phyloP scores from a whole-genome alignment of 78 protist genomes.

The Dictyostelium firmibasis region DNA sequence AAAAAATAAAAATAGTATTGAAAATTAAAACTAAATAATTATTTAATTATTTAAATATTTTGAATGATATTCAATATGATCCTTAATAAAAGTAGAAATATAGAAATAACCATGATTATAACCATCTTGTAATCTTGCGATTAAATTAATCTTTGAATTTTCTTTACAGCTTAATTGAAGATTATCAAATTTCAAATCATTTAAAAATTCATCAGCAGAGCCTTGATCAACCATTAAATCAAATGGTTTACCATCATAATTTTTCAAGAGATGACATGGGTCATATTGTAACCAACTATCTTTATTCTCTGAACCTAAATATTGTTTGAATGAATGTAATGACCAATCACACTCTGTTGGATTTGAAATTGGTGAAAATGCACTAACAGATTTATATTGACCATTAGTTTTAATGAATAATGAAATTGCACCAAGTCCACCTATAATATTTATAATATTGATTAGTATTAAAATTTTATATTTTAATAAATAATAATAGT shows the following conservation, averaged over 20 bases:
- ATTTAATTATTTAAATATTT: constrained; percentile 40
- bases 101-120: constrained; percentile 95
- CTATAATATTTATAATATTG: constrained; percentile 79
- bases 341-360: constrained; percentile 88
- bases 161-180: neutral
- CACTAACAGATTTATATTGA: constrained; percentile 86
- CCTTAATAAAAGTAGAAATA: constrained; percentile 87
- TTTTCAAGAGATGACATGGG: constrained; percentile 44
- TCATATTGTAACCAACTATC: constrained; percentile 63
- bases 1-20: too few relatives aligned
- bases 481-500: neutral
- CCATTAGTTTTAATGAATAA: constrained; percentile 74
- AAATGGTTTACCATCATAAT: constrained; percentile 41
- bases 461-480: neutral
- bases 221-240: constrained; percentile 88
- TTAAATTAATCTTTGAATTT: neutral
- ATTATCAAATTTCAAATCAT: neutral
- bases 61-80: constrained; percentile 90
- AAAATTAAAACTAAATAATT: too few relatives aligned
- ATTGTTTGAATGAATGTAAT: constrained; percentile 81
- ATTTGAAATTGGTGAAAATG: constrained; percentile 95
- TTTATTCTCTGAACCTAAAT: constrained; percentile 87
- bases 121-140: constrained; percentile 77
- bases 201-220: neutral
- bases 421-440: constrained; percentile 96